A percentile compares a stretch with the other conserved stretches of the same genome.
Evolutionary conservation across 148 eudicot genomes (phyloP).

Genomic region (Gaultheria prostrata): DNA sequence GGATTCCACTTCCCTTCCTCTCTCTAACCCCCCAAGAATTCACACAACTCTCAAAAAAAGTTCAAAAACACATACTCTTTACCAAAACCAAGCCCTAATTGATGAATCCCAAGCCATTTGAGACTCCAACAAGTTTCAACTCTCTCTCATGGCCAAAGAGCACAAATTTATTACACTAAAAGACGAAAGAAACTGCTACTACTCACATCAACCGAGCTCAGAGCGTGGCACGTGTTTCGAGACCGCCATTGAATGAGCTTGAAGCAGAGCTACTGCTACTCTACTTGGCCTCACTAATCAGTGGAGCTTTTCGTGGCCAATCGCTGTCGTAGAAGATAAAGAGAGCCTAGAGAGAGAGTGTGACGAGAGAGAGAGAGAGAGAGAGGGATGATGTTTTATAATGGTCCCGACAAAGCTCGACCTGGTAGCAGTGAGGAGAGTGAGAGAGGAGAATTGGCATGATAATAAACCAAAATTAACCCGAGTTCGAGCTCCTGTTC

Average conservation of each 20-base stretch:
- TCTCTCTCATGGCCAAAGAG: not conserved
- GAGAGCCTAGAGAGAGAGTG: not conserved
- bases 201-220: slow-evolving; percentile 28
- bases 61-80: not conserved
- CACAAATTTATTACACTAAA: slow-evolving; percentile 3
- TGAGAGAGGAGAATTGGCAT: not conserved
- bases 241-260: slow-evolving; percentile 19
- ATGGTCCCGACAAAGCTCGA: slow-evolving; percentile 32
- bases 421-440: slow-evolving; percentile 32
- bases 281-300: not conserved
- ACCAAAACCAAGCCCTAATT: not conserved
- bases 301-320: slow-evolving; percentile 20
- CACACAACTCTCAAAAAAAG: not conserved
- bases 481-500: too few relatives aligned
- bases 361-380: not conserved
- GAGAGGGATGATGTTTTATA: slow-evolving; percentile 20
- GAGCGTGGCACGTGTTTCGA: slow-evolving; percentile 17
- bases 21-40: not conserved
- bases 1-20: not conserved
- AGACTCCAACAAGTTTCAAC: not conserved
- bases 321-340: slow-evolving; percentile 15
- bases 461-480: too few relatives aligned
- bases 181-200: not conserved
- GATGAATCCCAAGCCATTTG: not conserved
- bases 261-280: not conserved